Evolutionary conservation across 495 filamentous ascomycete genomes (phyloP), one percentile per base, ranked within the genome.

Genomic region (Lasiosphaeria hispida): DNA sequence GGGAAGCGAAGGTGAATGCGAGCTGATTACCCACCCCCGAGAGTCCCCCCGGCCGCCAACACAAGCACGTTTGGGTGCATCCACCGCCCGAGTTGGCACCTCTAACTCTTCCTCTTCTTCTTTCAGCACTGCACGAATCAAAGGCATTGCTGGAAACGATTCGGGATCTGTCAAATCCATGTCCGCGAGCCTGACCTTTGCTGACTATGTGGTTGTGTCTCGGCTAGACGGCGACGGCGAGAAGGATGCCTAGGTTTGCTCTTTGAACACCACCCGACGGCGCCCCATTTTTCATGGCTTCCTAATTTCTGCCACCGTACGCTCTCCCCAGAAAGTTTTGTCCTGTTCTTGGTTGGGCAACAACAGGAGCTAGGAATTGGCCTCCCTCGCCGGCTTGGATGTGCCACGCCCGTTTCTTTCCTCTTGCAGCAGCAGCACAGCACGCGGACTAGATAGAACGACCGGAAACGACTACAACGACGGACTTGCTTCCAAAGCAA

Each of bases 1-100:
- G 60, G 77, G 77, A 64, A 81, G 78, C 72, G 80, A 83, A 82
- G 80, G 80, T 82, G 79, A 82, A 80, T 79, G 65, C 68, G 65
- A 73, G 53, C 70, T 71, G 61, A 66, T 68, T 61, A 68, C 65
- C 63, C 37, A n/a, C 50, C 54, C 52, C 56, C 53, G 55, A 55
- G 35, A 33, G 19, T 38, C 36, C 44, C 52, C 57, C 40, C 53
- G 44, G 48, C 40, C 65, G 50, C 39, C 47, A 49, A 30, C 35
- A 63, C 18, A 47, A 23, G 42, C 57, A 35, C 55, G 41, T 33
- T 34, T 41, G 33, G 30, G 34, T 18, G 38, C 40, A 40, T 43
- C 54, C 41, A 18, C 10, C 14, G 15, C 57, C 61, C 14, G 10
- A 39, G 9, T 13, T 35, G n/a, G 39, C 41, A 39, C 13, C 34